Conservation (phyloP, 2,329 filamentous ascomycete genomes). For the Fusarium sp. region DNA sequence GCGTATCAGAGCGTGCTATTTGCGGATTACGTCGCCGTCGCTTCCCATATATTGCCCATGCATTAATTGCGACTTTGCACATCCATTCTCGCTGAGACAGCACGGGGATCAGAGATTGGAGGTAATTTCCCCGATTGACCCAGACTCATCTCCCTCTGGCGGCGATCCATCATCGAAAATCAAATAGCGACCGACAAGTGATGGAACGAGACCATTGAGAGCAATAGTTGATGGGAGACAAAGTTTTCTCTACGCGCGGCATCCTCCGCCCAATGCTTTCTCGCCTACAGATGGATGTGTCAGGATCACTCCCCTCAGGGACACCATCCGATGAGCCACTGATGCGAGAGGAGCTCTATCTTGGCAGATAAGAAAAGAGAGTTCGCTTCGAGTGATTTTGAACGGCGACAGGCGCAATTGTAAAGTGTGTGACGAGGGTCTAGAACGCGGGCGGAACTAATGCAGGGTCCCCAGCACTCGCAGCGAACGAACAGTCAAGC, state of each 20-base stretch:
- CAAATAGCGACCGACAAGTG: neutral
- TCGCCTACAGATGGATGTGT: neutral
- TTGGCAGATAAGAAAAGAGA: slow-evolving; percentile 7
- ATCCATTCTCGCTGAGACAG: slow-evolving; percentile 7
- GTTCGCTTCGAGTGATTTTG: slow-evolving; percentile 13
- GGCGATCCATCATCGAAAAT: slow-evolving; percentile 15
- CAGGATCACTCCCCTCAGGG: neutral
- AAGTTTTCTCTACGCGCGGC: slow-evolving; percentile 12
- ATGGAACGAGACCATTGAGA: neutral
- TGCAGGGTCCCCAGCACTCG: slow-evolving; percentile 18
- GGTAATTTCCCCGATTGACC: slow-evolving; percentile 17
- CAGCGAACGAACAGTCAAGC: slow-evolving; percentile 1
- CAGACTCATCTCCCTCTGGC: slow-evolving; percentile 4
- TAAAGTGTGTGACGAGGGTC: slow-evolving; percentile 13
- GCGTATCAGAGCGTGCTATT: slow-evolving; percentile 23
- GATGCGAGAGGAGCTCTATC: slow-evolving; percentile 1
- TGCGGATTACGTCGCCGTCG: neutral
- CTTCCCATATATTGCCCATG: slow-evolving; percentile 1
- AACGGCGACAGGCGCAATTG: slow-evolving; percentile 1
- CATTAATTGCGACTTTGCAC: slow-evolving; percentile 2
- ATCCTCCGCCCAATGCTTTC: slow-evolving; percentile 15
- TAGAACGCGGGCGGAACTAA: slow-evolving; percentile 12
- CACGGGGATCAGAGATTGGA: slow-evolving; percentile 11
- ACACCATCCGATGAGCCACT: no score
- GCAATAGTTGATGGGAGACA: neutral